Conservation (phyloP, 768 basidiomycete genomes). For the Cytidiella melzeri region DNA sequence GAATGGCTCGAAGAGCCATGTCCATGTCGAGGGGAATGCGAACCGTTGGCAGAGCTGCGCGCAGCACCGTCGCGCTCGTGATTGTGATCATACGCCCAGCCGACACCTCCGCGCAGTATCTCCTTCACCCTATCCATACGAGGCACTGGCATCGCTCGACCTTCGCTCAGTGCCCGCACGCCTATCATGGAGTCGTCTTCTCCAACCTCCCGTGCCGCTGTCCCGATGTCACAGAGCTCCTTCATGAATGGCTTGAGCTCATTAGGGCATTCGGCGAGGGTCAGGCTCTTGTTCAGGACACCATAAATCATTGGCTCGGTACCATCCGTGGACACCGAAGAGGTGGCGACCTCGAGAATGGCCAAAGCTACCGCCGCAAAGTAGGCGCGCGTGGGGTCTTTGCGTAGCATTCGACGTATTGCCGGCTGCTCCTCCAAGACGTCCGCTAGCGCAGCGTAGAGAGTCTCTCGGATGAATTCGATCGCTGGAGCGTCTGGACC, state of each 20-base stretch:
- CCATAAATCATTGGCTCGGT: conserved; percentile 29
- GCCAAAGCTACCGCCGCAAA: conserved; percentile 72
- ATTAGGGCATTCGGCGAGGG: conserved; percentile 54
- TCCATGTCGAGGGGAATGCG: neutral
- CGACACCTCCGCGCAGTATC: conserved; percentile 19
- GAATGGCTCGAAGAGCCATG: neutral
- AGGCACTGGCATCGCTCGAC: conserved; percentile 6
- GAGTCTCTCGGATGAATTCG: conserved; percentile 77
- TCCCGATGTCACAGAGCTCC: conserved; percentile 15
- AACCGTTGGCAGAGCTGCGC: neutral
- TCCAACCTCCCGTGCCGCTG: conserved; percentile 9
- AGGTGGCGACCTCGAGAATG: conserved; percentile 60
- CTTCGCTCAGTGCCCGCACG: conserved; percentile 13
- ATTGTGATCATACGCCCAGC: conserved; percentile 13
- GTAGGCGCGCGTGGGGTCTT: conserved; percentile 69
- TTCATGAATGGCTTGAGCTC: conserved; percentile 61
- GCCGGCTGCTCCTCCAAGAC: conserved; percentile 50
- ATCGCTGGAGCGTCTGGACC: conserved; percentile 50
- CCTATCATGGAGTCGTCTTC: conserved; percentile 17
- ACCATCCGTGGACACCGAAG: conserved; percentile 32
- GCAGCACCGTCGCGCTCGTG: conserved; percentile 1
- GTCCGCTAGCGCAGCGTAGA: conserved; percentile 77
- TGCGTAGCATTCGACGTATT: conserved; percentile 49
- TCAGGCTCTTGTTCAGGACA: conserved; percentile 51
- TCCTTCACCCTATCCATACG: conserved; percentile 19